Evolutionary conservation across 2,329 filamentous ascomycete species (phyloP).

Genomic region (Colletotrichum musae): DNA sequence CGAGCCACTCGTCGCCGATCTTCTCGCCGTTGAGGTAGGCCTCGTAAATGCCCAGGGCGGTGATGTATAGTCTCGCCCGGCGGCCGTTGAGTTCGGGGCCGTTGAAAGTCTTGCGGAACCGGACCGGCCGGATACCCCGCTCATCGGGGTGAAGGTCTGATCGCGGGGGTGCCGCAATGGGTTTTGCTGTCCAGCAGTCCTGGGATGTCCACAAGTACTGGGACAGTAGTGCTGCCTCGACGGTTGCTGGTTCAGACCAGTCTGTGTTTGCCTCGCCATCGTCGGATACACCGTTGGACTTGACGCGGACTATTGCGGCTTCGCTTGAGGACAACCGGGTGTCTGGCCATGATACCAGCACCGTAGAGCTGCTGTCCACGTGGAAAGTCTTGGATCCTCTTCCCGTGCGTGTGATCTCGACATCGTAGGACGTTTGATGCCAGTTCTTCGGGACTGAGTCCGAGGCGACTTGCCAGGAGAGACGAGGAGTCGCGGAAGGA

Average conservation of each 20-base stretch:
- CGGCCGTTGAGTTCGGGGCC: not conserved
- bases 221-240: constrained; percentile 25
- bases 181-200: constrained; percentile 27
- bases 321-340: constrained; percentile 47
- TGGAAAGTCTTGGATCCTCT: constrained; percentile 7
- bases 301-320: constrained; percentile 47
- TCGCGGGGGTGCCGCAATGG: constrained; percentile 16
- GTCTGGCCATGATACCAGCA: constrained; percentile 40
- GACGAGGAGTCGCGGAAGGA: constrained; percentile 30
- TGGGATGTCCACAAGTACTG: not conserved
- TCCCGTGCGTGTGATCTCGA: constrained; percentile 37
- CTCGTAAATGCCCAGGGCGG: constrained; percentile 53
- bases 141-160: constrained; percentile 13
- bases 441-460: constrained; percentile 21
- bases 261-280: not conserved
- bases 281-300: constrained; percentile 43
- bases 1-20: constrained; percentile 50
- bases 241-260: constrained; percentile 28
- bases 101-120: constrained; percentile 31
- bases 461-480: constrained; percentile 39
- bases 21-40: constrained; percentile 55
- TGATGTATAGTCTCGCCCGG: constrained; percentile 52
- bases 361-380: constrained; percentile 22
- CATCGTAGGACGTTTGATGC: constrained; percentile 41
- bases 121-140: constrained; percentile 28